phyloP scores from a whole-genome alignment of 768 basidiomycete species.

The Boletus coccyginus region DNA sequence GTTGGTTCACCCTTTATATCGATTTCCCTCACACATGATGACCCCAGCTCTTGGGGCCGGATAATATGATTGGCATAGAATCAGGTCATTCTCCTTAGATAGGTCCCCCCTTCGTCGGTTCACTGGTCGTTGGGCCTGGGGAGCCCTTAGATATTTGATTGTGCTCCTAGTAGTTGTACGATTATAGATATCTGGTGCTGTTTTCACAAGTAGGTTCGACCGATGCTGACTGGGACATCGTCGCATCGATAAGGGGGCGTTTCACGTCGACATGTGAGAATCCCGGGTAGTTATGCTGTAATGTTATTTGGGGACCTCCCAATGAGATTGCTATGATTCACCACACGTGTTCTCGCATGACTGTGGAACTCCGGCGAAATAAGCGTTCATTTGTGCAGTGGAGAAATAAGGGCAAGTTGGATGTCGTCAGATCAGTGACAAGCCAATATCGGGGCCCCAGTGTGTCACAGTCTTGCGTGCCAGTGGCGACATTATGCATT shows the following conservation, averaged over 20 bases:
- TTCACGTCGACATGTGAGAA: too few relatives aligned
- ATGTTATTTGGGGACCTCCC: too few relatives aligned
- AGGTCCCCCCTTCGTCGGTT: neutral
- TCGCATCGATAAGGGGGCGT: neutral
- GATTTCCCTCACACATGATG: constrained; percentile 3
- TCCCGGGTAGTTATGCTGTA: too few relatives aligned
- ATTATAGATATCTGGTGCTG: constrained; percentile 9
- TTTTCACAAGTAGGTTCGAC: neutral
- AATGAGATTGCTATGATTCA: too few relatives aligned
- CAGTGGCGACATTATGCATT: too few relatives aligned
- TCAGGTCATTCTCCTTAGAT: constrained; percentile 8
- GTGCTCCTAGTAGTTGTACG: constrained; percentile 20
- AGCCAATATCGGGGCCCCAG: too few relatives aligned
- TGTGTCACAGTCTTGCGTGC: too few relatives aligned
- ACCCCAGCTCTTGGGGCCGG: constrained; percentile 9
- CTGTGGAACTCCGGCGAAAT: too few relatives aligned
- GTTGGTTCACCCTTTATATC: neutral
- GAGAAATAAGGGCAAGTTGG: too few relatives aligned
- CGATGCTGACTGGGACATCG: neutral
- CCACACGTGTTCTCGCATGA: too few relatives aligned
- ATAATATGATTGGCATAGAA: constrained; percentile 22
- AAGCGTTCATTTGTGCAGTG: too few relatives aligned
- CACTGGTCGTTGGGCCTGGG: neutral
- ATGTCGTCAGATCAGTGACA: too few relatives aligned
- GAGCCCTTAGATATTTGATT: constrained; percentile 9